Evolutionary conservation across 441 rosid genomes (phyloP).

Genomic region (Pelargonium citronellum): DNA sequence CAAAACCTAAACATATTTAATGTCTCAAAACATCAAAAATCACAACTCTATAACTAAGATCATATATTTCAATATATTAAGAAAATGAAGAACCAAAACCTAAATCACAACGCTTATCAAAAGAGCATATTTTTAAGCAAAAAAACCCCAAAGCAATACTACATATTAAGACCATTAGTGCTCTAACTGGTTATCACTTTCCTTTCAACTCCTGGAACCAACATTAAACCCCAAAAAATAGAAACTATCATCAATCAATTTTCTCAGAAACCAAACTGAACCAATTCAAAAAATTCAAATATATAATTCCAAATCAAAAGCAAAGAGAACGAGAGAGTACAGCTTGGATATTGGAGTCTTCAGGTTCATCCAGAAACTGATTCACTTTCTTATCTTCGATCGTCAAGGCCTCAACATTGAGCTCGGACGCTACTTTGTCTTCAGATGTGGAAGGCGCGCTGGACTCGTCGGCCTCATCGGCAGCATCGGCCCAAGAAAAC

Average conservation of each 20-base stretch:
- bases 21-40: neutral
- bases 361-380: conserved; percentile 76
- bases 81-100: too few relatives aligned
- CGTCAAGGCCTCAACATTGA: conserved; percentile 36
- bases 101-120: too few relatives aligned
- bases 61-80: too few relatives aligned
- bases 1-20: neutral
- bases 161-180: too few relatives aligned
- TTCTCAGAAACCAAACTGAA: neutral
- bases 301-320: neutral
- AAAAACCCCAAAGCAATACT: too few relatives aligned
- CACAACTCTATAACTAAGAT: neutral
- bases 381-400: conserved; percentile 52
- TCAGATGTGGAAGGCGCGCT: conserved; percentile 30
- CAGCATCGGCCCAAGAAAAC: neutral
- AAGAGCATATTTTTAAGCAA: too few relatives aligned
- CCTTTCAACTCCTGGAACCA: neutral
- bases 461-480: conserved; percentile 26
- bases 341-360: conserved; percentile 69
- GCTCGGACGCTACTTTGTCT: conserved; percentile 28
- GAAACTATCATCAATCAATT: neutral
- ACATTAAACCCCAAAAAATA: neutral
- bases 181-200: neutral
- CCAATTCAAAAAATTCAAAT: neutral
- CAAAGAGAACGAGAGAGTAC: conserved; percentile 26